Evolutionary conservation across 805 yeast species (phyloP).

Genomic region (Saturnispora quitensis): DNA sequence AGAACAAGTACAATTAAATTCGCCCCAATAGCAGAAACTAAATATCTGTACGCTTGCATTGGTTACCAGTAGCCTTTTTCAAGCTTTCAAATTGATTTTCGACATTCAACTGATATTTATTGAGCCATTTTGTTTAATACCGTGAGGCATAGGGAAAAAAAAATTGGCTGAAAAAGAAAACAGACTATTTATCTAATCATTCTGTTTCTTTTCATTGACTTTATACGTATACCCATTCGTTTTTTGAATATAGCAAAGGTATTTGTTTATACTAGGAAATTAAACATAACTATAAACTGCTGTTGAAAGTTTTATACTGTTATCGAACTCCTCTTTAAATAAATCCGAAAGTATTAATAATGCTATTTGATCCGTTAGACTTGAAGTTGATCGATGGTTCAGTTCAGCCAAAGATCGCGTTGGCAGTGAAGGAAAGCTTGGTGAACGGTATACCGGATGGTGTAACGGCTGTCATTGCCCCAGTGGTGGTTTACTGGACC

Average conservation of each 20-base stretch:
- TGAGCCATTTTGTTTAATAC: background rate
- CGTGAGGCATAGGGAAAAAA: background rate
- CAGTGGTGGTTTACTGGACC: conserved; percentile 79
- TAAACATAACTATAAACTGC: no score
- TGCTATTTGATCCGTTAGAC: background rate
- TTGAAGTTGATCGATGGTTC: background rate
- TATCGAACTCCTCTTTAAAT: no score
- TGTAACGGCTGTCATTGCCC: conserved; percentile 51
- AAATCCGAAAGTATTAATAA: background rate
- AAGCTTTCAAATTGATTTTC: no score
- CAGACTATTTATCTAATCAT: background rate
- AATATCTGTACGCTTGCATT: no score
- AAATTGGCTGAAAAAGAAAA: background rate
- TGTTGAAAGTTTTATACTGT: background rate
- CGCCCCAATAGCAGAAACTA: no score
- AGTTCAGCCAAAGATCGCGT: background rate
- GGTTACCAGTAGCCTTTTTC: no score
- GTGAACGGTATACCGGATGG: conserved; percentile 8
- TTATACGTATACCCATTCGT: background rate
- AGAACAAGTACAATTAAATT: background rate
- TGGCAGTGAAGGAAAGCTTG: background rate
- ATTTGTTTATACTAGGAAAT: background rate
- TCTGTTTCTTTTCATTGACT: background rate
- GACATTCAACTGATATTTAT: no score
- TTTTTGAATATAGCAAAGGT: background rate